phyloP scores from a whole-genome alignment of 768 basidiomycete genomes.

The Mycena olivaceomarginata region DNA sequence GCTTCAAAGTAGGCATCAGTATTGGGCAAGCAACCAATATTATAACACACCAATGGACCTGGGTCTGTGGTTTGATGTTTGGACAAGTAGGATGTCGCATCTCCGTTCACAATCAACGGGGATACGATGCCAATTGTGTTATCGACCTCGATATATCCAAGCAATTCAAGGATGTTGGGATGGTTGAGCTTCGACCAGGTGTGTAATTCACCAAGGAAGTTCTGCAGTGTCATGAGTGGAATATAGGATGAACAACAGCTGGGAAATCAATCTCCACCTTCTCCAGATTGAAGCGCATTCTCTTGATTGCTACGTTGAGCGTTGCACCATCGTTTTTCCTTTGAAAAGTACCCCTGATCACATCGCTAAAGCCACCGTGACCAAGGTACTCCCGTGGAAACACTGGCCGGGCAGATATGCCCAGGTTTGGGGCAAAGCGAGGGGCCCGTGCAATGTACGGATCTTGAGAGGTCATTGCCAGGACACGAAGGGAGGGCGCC shows the following conservation, averaged over 20 bases:
- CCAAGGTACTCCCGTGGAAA: neutral
- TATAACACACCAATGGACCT: constrained; percentile 2
- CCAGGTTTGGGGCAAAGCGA: neutral
- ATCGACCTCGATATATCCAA: neutral
- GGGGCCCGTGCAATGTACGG: neutral
- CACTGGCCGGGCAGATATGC: neutral
- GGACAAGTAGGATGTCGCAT: neutral
- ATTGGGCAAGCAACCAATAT: constrained; percentile 1
- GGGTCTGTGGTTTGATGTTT: constrained; percentile 7
- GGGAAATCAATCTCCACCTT: constrained; percentile 2
- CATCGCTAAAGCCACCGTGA: constrained; percentile 1
- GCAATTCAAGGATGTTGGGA: constrained; percentile 7
- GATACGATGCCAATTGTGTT: constrained; percentile 5
- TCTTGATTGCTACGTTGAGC: constrained; percentile 7
- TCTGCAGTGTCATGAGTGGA: neutral
- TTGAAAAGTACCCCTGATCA: neutral
- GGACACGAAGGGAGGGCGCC: neutral
- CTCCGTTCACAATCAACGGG: constrained; percentile 1
- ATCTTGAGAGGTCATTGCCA: constrained; percentile 1
- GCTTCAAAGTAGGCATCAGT: constrained; percentile 3
- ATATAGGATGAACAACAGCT: neutral
- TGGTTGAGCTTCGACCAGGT: constrained; percentile 7
- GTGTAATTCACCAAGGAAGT: constrained; percentile 7
- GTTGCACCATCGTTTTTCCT: neutral
- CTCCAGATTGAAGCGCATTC: constrained; percentile 4